phyloP scores from a whole-genome alignment of 176 grass and related monocot species.

The Chrysopogon serrulatus region DNA sequence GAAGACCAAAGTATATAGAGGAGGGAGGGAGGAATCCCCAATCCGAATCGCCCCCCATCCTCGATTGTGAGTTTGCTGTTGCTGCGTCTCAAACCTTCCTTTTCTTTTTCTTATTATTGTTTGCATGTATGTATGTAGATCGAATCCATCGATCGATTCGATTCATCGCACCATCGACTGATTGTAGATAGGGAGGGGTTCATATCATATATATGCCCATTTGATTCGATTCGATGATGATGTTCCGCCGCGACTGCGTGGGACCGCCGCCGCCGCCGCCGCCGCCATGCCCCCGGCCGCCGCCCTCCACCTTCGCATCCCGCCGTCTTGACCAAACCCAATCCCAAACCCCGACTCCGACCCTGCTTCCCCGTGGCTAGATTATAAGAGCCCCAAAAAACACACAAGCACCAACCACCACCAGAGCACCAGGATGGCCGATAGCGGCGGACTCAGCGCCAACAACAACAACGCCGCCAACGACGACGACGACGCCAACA shows the following conservation, averaged over 20 bases:
- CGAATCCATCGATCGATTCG: neutral
- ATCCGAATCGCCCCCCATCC: neutral
- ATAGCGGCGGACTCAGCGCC: conserved; percentile 57
- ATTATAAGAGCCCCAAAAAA: neutral
- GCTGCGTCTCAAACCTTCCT: neutral
- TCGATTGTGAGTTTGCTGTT: neutral
- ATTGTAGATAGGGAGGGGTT: neutral
- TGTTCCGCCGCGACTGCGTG: conserved; percentile 2
- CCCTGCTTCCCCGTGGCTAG: neutral
- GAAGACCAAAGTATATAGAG: no score
- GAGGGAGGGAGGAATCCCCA: neutral
- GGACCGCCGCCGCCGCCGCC: no score
- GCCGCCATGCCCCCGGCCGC: neutral
- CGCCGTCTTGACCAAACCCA: neutral
- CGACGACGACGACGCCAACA: conserved; percentile 50
- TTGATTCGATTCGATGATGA: neutral
- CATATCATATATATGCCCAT: neutral
- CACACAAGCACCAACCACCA: neutral
- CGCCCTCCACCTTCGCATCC: neutral
- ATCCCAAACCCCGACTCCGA: neutral
- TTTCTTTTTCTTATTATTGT: no score
- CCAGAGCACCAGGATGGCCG: neutral
- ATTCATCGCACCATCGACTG: neutral
- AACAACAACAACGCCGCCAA: conserved; percentile 47
- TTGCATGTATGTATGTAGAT: no score